Evolutionary conservation across 768 basidiomycete species (phyloP).

Genomic region (Phallus indusiatus): DNA sequence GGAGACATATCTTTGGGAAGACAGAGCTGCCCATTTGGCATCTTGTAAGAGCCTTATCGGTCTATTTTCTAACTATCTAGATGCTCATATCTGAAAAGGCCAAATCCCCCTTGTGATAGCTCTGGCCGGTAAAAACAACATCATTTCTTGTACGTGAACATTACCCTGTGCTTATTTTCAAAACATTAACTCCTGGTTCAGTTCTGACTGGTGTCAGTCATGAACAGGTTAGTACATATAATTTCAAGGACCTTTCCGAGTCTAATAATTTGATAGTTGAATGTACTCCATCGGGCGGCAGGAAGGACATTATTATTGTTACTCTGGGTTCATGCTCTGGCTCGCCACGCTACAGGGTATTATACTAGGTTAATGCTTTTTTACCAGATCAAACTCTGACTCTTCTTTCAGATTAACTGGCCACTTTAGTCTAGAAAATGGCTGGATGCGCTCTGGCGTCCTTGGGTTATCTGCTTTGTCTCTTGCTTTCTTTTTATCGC

Average conservation of each 20-base stretch:
- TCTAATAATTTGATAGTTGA: conserved; percentile 20
- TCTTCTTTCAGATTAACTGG: not conserved
- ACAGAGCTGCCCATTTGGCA: conserved; percentile 32
- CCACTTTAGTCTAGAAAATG: conserved; percentile 2
- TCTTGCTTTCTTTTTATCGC: conserved; percentile 35
- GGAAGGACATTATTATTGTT: conserved; percentile 39
- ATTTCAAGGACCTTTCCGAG: too few relatives aligned
- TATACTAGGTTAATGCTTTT: too few relatives aligned
- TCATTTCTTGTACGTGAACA: conserved; percentile 28
- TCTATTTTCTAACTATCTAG: conserved; percentile 25
- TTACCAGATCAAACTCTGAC: not conserved
- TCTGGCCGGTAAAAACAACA: conserved; percentile 54
- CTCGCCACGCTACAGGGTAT: not conserved
- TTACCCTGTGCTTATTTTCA: not conserved
- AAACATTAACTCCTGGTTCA: conserved; percentile 16
- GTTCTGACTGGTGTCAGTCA: conserved; percentile 44
- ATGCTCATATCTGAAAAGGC: conserved; percentile 32
- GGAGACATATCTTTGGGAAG: conserved; percentile 19
- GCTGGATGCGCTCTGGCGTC: conserved; percentile 26
- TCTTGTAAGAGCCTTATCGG: conserved; percentile 18
- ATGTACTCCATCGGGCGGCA: conserved; percentile 37
- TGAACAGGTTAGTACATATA: conserved; percentile 35
- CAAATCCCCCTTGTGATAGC: conserved; percentile 49
- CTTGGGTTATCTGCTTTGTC: conserved; percentile 30
- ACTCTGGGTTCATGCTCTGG: conserved; percentile 39